Percentiles rank a stretch among this genome's conserved stretches.
Evolutionary conservation across 2,329 filamentous ascomycete species (phyloP).

Genomic region (Microsporum ferrugineum): DNA sequence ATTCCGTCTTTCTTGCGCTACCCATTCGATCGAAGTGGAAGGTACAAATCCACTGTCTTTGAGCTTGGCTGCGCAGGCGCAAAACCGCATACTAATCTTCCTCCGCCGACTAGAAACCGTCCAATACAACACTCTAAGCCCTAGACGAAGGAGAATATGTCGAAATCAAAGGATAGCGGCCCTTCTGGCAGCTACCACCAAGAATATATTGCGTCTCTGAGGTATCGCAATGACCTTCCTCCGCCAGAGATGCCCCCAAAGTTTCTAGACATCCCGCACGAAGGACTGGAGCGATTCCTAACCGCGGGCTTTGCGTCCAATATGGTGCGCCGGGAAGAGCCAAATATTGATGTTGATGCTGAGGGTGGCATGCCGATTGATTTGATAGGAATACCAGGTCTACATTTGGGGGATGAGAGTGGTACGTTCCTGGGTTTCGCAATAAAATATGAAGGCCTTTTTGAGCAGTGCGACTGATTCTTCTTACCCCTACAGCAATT

Average conservation of each 20-base stretch:
- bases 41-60: neutral
- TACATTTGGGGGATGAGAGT: constrained; percentile 90
- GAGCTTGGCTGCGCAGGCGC: neutral
- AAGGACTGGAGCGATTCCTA: constrained; percentile 81
- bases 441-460: neutral
- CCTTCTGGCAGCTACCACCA: constrained; percentile 54
- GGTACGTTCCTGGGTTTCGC: constrained; percentile 42
- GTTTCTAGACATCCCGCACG: constrained; percentile 91
- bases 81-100: neutral
- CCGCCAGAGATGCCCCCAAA: constrained; percentile 91
- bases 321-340: constrained; percentile 76
- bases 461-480: neutral
- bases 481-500: constrained; percentile 51
- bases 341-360: constrained; percentile 94
- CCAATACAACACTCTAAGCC: neutral
- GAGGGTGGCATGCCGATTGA: constrained; percentile 97
- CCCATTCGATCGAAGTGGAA: neutral
- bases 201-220: constrained; percentile 91
- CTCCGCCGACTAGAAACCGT: neutral
- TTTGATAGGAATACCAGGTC: constrained; percentile 82
- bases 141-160: constrained; percentile 20
- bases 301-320: constrained; percentile 81
- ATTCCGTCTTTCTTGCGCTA: neutral
- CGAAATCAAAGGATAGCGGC: constrained; percentile 30
- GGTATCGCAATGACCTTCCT: constrained; percentile 91